Base-by-base conservation (phyloP, 164 flowering plant species). In the Tinospora cordifolia region DNA sequence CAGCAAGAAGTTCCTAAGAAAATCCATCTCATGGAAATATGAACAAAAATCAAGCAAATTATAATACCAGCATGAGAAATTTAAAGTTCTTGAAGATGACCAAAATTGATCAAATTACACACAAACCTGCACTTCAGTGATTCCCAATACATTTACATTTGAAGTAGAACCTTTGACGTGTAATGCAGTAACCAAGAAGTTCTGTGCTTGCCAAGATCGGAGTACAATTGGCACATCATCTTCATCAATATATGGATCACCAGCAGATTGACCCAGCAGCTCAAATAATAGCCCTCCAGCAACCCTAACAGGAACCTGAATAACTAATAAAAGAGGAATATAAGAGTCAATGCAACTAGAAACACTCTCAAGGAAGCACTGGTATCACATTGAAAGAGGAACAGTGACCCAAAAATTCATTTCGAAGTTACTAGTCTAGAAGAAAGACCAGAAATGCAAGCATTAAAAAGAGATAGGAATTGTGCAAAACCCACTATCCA, bases 181-280 rank as follows among this genome's bases (percentile, higher is more conserved):
- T 78, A 93, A 70, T 60, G 82, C 87, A 69, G 97, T 92, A 49
- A 94, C 41, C 44, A 94, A 74, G 77, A 90, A 94, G 49, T 92
- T 92, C 67, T 88, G 92, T 62, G 97, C 92, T 73, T 92, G 95
- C 95, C 96, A 94, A 13, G 98, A 92, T 63, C 97, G 84, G 67
- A 94, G 83, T 17, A 94, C 97, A 71, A 92, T 75, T 8, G 97
- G 97, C 30, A 84, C 82, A 72, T 94, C 97, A 83, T 89, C 96
- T 71, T 91, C 98, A 47, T 87, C 79, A 40, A 79, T 74, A 72
- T 69, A 82, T 25, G 97, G 97, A 85, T 94, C 97, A 63, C 97
- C 98, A 63, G 79, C 93, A 40, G 98, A 92, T 66, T 89, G 97
- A 41, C 98, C 97, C 76, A 90, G 71, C 38, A 92, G 96, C 85